Conservation (phyloP, 208 protist species). For the Trichomonas tenax region DNA sequence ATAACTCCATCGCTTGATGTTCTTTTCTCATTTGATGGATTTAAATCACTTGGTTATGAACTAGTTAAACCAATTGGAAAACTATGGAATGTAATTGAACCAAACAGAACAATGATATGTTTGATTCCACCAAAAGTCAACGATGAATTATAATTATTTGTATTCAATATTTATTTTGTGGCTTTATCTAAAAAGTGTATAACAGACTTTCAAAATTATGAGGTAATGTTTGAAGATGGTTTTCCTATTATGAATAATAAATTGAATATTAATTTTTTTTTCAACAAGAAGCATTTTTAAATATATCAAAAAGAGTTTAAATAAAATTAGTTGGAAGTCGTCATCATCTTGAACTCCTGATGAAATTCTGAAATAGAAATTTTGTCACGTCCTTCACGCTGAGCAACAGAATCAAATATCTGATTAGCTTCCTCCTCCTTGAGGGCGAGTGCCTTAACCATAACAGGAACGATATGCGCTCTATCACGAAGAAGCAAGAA, state of each 20-base stretch:
- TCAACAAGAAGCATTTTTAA: no score
- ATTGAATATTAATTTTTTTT: no score
- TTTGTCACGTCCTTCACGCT: neutral
- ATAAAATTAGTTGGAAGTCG: no score
- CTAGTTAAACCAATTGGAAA: neutral
- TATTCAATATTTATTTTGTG: no score
- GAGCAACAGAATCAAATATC: neutral
- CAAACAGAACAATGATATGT: no score
- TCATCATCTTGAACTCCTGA: neutral
- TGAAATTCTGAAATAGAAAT: neutral
- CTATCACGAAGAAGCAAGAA: neutral
- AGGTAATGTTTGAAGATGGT: no score
- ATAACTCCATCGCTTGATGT: neutral
- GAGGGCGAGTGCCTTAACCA: neutral
- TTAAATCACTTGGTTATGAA: neutral
- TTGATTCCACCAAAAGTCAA: no score
- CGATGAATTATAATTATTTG: no score
- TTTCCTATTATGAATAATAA: no score
- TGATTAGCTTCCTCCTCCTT: neutral
- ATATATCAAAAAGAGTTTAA: no score
- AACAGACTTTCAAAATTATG: no score
- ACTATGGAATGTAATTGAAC: neutral
- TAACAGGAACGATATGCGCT: neutral
- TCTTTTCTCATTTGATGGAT: neutral
- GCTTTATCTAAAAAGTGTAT: no score